Base-by-base conservation (phyloP, 495 filamentous ascomycete species). In the Neurospora cerealis region DNA sequence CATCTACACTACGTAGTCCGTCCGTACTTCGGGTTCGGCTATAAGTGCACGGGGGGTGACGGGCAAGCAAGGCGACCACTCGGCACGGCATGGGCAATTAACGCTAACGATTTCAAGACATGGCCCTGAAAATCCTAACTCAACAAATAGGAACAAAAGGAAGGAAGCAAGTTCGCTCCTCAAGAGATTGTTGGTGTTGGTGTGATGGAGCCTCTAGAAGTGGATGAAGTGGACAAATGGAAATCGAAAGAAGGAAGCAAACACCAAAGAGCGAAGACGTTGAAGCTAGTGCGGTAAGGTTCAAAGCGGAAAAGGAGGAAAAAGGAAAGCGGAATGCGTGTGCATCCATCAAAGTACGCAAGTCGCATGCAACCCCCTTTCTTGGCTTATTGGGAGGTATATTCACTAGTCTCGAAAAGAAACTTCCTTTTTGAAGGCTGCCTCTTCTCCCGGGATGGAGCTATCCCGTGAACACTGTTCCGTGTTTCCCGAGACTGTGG, bases 401-500 rank as follows among this genome's bases (percentile, higher is more conserved):
- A 32, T 28, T 15, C 54, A 62, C 24, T 62, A 32, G 54, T 32
- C 13, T 62, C 2, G 6, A 13, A 34, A 62, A 34, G 54, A 62
- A 62, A 62, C 24, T 19, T 34, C 5, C 19, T 19, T 28, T 28
- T 37, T 19, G 48, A 17, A 62, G 54, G 28, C 54, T 66, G 54
- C 54, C 54, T 66, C 71, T 36, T 24, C 24, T 32, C 54, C 32
- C 28, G 54, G 28, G 28, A 66, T 17, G 54, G 48, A 60, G 48
- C 48, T 13, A 32, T 54, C 4, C 24, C 13, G 11, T 34, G 54
- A 19, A 66, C 28, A 66, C 28, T 34, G 28, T 66, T 34, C 54
- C 21, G 48, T 60, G 21, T 60, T 72, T 54, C 75, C 78, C 78
- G 69, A 54, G 69, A 71, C 69, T 46, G 44, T 75, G 75, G 74